A percentile compares a stretch with the other conserved stretches of the same genome.
phyloP scores from a whole-genome alignment of 352 stramenopile species.

The Globisporangium cederbergense region DNA sequence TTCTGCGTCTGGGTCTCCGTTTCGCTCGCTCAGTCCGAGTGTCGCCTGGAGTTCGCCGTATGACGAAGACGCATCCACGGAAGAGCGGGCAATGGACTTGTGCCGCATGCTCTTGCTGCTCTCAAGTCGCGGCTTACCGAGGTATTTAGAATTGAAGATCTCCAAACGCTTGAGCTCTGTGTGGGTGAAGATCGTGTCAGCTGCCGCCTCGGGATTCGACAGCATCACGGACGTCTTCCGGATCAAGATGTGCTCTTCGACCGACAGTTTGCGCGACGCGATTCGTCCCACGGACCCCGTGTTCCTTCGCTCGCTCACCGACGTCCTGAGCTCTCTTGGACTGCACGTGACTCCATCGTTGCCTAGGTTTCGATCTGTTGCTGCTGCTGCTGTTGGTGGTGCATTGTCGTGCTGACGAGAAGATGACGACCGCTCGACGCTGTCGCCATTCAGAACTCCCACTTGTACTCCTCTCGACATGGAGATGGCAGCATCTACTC shows the following conservation, averaged over 20 bases:
- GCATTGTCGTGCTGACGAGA: background rate
- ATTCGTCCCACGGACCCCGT: background rate
- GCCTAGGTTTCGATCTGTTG: background rate
- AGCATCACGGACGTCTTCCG: slow-evolving; percentile 53
- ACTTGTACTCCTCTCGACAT: slow-evolving; percentile 15
- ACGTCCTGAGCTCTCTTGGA: background rate
- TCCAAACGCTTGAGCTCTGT: slow-evolving; percentile 38
- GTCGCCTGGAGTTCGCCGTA: slow-evolving; percentile 13
- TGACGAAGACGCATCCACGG: slow-evolving; percentile 12
- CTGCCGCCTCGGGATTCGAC: slow-evolving; percentile 32
- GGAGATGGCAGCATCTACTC: slow-evolving; percentile 3
- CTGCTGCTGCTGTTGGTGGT: too few relatives aligned
- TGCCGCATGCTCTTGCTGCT: slow-evolving; percentile 13
- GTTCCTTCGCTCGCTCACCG: background rate
- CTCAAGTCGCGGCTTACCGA: slow-evolving; percentile 20
- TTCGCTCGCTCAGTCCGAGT: slow-evolving; percentile 7
- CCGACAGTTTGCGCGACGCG: slow-evolving; percentile 23
- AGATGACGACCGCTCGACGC: background rate
- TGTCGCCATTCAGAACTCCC: slow-evolving; percentile 5
- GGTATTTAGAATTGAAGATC: slow-evolving; percentile 37
- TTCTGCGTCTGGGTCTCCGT: background rate
- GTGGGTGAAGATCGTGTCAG: slow-evolving; percentile 38
- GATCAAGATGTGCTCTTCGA: slow-evolving; percentile 39
- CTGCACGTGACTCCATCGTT: slow-evolving; percentile 1
- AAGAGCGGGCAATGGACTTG: slow-evolving; percentile 2